Base-by-base conservation (phyloP, 225 moss, liverwort and hornwort genomes). In the Marchantia polymorpha region DNA sequence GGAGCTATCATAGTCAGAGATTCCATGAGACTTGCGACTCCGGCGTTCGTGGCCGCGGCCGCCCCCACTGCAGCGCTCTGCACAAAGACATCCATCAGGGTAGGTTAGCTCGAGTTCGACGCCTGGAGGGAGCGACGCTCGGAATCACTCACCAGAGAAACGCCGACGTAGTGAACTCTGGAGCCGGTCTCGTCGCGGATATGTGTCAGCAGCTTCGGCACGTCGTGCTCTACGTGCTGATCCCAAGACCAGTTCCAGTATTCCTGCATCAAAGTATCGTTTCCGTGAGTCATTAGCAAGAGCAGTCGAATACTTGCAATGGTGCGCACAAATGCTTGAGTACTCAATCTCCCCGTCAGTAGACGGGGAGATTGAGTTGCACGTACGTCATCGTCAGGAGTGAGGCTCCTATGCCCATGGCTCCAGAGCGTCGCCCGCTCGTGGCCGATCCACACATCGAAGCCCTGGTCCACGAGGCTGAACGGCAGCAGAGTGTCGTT, bases 241-340 rank as follows among this genome's bases (percentile, higher is more conserved):
- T 94, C 94, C 94, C 92, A 94, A 12, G 91, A 86, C 92, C 90
- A 94, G 79, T 91, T 78, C 92, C 94, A 94, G 70, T 88, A 94
- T 31, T 69, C 87, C 94, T 92, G 68, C 64, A 27, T 46, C 6
- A n/a, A n/a, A n/a, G n/a, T n/a, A n/a, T n/a, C n/a, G n/a, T 39
- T 1, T n/a, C 17, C 2, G 12, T 56, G 5, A 17, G 17, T 39
- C 39, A 39, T 39, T 39, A 39, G 39, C 39, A 39, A 39, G 39
- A 39, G 39, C 39, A 2, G 5, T 2, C 5, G 5, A 39, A 5
- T 39, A 39, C 39, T 39, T 39, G 39, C 39, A 39, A 39, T 2
- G 5, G 39, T n/a, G 3, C 39, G 5, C 39, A 5, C 5, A 39
- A 39, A 39, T 39, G 39, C n/a, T n/a, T 5, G n/a, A n/a, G n/a